Percentiles rank a stretch among this genome's conserved stretches.
Conservation (phyloP, 192 early-diverging fungal genomes). For the Rhizophagus clarus region DNA sequence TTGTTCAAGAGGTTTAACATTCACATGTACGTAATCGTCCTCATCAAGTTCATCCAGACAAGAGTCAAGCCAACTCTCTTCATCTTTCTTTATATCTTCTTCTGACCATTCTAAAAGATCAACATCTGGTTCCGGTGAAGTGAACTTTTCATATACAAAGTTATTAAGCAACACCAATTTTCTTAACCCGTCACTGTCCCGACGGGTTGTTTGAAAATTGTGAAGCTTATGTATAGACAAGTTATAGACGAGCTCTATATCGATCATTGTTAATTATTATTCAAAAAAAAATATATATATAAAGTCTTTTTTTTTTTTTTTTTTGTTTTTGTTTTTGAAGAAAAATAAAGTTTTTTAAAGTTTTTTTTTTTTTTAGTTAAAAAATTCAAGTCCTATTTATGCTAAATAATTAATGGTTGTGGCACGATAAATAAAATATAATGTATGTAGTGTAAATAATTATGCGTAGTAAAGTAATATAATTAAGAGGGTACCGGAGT, state of each 20-base stretch:
- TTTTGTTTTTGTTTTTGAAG: background rate
- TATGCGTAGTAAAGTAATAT: background rate
- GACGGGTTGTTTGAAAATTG: background rate
- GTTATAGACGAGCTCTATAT: background rate
- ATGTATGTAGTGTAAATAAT: background rate
- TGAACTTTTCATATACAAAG: constrained; percentile 8
- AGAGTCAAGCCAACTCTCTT: constrained; percentile 19
- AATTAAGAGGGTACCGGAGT: background rate
- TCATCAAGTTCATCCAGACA: constrained; percentile 11
- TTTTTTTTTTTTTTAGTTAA: background rate
- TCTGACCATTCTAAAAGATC: constrained; percentile 13
- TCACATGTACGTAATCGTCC: constrained; percentile 3
- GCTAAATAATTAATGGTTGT: background rate
- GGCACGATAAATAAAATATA: background rate
- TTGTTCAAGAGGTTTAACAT: background rate
- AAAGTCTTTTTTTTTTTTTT: constrained; percentile 3
- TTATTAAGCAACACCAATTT: constrained; percentile 17
- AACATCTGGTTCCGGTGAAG: background rate
- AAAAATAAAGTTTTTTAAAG: too few relatives aligned
- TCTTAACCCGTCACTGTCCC: background rate
- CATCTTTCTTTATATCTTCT: constrained; percentile 31
- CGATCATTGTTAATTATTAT: background rate
- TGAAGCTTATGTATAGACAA: constrained; percentile 11
- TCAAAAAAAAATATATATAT: too few relatives aligned
- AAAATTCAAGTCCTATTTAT: background rate